phyloP scores from a whole-genome alignment of 441 rosid species.

The Cnidoscolus chayamansa region DNA sequence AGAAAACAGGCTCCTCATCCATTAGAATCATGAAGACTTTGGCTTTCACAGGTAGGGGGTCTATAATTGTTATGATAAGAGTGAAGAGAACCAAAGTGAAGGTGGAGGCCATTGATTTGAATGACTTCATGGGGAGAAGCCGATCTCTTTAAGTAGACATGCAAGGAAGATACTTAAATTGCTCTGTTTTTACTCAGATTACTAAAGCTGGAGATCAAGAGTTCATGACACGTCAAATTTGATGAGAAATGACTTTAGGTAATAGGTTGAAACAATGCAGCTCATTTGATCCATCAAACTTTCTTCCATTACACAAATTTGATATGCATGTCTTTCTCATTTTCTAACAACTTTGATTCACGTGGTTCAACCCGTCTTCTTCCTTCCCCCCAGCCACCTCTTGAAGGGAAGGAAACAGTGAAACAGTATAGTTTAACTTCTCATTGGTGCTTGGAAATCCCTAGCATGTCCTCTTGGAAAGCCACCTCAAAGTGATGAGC shows the following conservation, averaged over 20 bases:
- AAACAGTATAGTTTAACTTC: neutral
- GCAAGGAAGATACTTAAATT: neutral
- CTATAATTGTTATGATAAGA: constrained; percentile 13
- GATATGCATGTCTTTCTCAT: constrained; percentile 30
- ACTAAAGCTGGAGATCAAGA: neutral
- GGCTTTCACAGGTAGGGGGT: constrained; percentile 24
- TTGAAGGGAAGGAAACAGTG: too few relatives aligned
- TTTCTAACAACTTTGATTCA: constrained; percentile 32
- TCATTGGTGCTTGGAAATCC: neutral
- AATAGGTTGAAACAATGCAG: constrained; percentile 9
- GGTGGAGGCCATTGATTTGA: constrained; percentile 4
- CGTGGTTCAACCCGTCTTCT: constrained; percentile 17
- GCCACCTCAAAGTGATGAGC: neutral
- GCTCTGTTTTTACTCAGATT: neutral
- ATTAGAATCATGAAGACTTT: constrained; percentile 42
- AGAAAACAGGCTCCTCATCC: constrained; percentile 37
- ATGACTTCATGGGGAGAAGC: neutral
- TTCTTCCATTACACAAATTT: constrained; percentile 8
- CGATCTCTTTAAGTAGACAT: neutral
- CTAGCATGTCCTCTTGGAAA: neutral
- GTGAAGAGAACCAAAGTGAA: constrained; percentile 17
- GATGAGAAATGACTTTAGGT: constrained; percentile 7
- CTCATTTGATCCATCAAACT: constrained; percentile 15
- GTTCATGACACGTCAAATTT: constrained; percentile 7
- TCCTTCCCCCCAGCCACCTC: neutral